Evolutionary conservation across 345 rosid species (phyloP), one percentile per base, ranked within the genome.

Genomic region (Gossypium turneri): DNA sequence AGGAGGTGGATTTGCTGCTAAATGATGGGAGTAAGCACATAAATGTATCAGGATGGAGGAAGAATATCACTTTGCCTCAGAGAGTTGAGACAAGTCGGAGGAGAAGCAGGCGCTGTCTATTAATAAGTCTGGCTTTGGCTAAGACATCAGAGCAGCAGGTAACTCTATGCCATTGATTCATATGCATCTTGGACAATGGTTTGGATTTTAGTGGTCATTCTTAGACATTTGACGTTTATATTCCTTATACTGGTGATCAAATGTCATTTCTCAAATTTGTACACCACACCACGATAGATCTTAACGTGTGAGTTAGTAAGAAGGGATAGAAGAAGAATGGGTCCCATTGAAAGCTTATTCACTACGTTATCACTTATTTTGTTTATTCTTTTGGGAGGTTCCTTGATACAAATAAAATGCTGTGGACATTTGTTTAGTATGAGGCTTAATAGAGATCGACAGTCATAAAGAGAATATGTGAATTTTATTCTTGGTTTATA

Each of bases 1-100:
- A 94, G 98, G 99, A 94, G 82, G 99, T 94, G 70, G 99, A 94
- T 77, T 90, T 94, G 89, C 77, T 94, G 87, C 86, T 94, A 74
- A 94, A 94, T 85, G 99, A 94, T 83, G 99, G 99, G 75, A 94
- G 99, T 75, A 94, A 94, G 93, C 99, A 94, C 82, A 86, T 90
- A 78, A 94, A 94, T 82, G 98, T 87, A 72, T 84, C 82, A 25
- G 96, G 89, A 76, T 94, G 99, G 99, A 91, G 97, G 88, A 91
- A 91, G 79, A 88, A 82, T 88, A 85, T 86, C 61, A 79, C 82
- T 80, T 81, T 91, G 80, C 86, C 97, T 12, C 89, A 86, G 76
- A 91, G 98, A 86, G 99, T 93, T 69, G 96, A 92, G 75, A 84
- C 86, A 75, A 94, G 99, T 81, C 85, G 99, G 82, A 89, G 99